Evolutionary conservation across 2,329 filamentous ascomycete genomes (phyloP), one percentile per base, ranked within the genome.

Genomic region (Leptographium flavum): DNA sequence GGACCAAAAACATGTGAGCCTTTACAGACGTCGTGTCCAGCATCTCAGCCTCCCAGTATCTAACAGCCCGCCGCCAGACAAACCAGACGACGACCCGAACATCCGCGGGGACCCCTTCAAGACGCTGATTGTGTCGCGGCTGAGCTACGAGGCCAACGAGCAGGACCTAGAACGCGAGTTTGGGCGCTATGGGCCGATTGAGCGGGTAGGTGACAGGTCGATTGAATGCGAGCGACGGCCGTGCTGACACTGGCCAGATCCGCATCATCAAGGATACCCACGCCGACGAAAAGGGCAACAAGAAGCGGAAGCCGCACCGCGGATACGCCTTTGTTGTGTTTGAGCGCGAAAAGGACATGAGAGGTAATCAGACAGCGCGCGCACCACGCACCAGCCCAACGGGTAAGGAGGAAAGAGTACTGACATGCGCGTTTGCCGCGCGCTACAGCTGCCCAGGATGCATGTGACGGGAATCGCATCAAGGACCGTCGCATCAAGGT

Each of bases 321-420:
- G 92, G 92, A 50, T 98, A 98, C 63, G 92, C 87, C 50, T 98
- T 98, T 60, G 83, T 98, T 55, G 86, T 96, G 45, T 98, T 90
- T 60, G 90, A 96, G 65, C 82, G 86, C 62, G 92, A 96, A 67
- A 88, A 90, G 65, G 92, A 96, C 62, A 95, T 96, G 88, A 93
- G 93, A 87, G 87, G 88, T 95, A 93, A 78, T n/a, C n/a, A n/a
- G n/a, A n/a, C n/a, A n/a, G n/a, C n/a, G n/a, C n/a, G n/a, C n/a
- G n/a, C n/a, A 68, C 33, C n/a, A 32, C 17, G 23, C 25, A 30
- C 38, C 38, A 28, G 38, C 30, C 25, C 17, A 23, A 57, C 62
- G 68, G 71, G 73, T 77, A 76, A 77, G 74, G 68, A n/a, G n/a
- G n/a, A n/a, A n/a, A n/a, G 62, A 69, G 68, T 59, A 83, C 80